Conservation (phyloP, 495 filamentous ascomycete species). For the Penicillium turbatum region DNA sequence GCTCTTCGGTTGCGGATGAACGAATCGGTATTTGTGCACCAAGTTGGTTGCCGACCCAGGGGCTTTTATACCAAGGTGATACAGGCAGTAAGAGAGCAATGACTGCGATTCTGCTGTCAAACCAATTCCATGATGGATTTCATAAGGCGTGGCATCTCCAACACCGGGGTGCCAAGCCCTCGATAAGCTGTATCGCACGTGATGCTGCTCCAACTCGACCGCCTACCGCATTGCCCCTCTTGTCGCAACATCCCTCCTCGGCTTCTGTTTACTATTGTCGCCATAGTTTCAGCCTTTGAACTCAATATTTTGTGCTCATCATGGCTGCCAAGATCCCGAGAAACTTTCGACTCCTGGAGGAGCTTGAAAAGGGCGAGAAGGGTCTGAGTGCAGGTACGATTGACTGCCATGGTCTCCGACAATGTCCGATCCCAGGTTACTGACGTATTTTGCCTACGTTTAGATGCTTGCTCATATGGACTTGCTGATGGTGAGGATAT, state of each 20-base stretch:
- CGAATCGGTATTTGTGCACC: neutral
- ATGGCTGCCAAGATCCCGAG: constrained; percentile 86
- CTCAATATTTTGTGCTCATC: constrained; percentile 13
- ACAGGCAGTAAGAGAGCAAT: neutral
- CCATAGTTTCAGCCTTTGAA: neutral
- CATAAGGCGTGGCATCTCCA: constrained; percentile 29
- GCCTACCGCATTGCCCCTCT: constrained; percentile 23
- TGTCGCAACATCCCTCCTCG: constrained; percentile 13
- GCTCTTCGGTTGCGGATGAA: neutral
- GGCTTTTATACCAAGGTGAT: neutral
- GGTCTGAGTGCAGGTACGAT: constrained; percentile 80
- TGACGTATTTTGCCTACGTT: constrained; percentile 16
- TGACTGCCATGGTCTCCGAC: neutral
- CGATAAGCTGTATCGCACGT: constrained; percentile 36
- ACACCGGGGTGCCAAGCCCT: constrained; percentile 29
- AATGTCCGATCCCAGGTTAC: neutral
- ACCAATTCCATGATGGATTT: neutral
- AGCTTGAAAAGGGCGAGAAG: constrained; percentile 98
- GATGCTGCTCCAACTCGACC: constrained; percentile 10
- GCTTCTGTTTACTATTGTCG: constrained; percentile 3
- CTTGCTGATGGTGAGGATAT: constrained; percentile 92
- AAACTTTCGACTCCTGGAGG: constrained; percentile 93
- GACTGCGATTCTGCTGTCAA: neutral
- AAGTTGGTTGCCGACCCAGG: neutral
- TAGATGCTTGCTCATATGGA: constrained; percentile 96